These are phyloP conservation scores for Aspergillus jensenii DNA, from an alignment of 2,329 filamentous ascomycete genomes.

Conservation along the genomic window DNA sequence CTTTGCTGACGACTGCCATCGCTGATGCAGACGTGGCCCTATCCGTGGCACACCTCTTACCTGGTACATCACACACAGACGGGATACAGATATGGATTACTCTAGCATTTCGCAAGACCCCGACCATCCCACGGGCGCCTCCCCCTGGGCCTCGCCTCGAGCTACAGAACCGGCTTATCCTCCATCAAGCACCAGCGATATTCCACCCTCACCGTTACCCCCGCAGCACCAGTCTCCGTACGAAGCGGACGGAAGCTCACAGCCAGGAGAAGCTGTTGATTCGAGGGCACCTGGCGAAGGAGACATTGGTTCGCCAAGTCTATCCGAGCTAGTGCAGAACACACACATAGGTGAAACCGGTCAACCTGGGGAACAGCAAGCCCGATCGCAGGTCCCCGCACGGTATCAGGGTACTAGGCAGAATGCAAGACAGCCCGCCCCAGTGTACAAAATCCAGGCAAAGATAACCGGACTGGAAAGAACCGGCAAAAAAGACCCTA, in stretches of 20 bases:
- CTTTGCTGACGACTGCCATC: constrained; percentile 13
- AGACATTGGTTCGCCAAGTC: constrained; percentile 42
- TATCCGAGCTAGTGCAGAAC: constrained; percentile 43
- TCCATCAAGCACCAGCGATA: constrained; percentile 34
- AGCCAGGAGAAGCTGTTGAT: constrained; percentile 18
- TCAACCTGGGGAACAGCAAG: constrained; percentile 43
- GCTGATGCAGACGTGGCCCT: constrained; percentile 21
- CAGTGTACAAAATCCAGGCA: constrained; percentile 81
- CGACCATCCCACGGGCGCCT: constrained; percentile 57
- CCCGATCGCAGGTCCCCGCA: constrained; percentile 44
- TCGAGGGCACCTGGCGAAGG: constrained; percentile 18
- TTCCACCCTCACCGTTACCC: constrained; percentile 43
- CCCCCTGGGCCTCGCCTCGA: constrained; percentile 65
- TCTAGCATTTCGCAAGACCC: constrained; percentile 58
- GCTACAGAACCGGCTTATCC: constrained; percentile 45
- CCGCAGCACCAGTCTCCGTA: constrained; percentile 37
- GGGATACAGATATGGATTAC: constrained; percentile 60
- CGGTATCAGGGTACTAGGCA: constrained; percentile 49
- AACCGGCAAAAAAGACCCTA: constrained; percentile 91
- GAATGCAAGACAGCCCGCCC: constrained; percentile 50
- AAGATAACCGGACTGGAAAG: constrained; percentile 94
- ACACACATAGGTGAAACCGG: constrained; percentile 40
- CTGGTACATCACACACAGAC: constrained; percentile 13
- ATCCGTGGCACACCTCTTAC: constrained; percentile 17
- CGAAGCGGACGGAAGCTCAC: constrained; percentile 22